Base-by-base conservation (phyloP, 2,329 filamentous ascomycete genomes). In the Sclerotinia minor region DNA sequence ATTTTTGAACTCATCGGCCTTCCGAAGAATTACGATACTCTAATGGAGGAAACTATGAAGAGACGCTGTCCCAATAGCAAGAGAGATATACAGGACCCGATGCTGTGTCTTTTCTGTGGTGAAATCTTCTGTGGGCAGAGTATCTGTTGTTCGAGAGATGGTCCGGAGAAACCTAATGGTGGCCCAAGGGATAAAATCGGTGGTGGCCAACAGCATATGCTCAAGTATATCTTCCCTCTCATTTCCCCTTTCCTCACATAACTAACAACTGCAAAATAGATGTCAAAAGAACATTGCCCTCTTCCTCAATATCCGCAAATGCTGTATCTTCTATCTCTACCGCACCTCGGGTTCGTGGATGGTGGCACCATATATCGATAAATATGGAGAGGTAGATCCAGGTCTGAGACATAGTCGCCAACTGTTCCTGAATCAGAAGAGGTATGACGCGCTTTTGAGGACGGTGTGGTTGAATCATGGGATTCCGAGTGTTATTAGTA, bases 51-150 rank as follows among this genome's bases (percentile, higher is more conserved):
- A 79, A 92, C 92, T 35, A 94, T 95, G 73, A 89, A 88, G 71
- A 83, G 90, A 64, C 88, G 86, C 61, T 99, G 95, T 76, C 93
- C 93, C 0, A 96, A 89, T 2, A 97, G 92, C 1, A 93, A 93
- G 72, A 96, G 95, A 77, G 94, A 97, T 73, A 81, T 99, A 63
- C 90, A 89, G 2, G 96, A 99, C 78, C 93, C 95, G 0, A 92
- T 91, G 71, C 87, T 99, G 49, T 99, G 95, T 76, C 84, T 99
- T 50, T 92, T 97, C 80, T 99, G 95, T 76, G 94, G 95, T 45
- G 93, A 94, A n/a, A 92, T 99, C 52, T 94, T 97, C 79, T 99
- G 95, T 79, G 92, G 91, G 13, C 95, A 99, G 81, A 92, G 91
- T 57, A 90, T 94, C 58, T 99, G 95, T 80, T 99, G 95, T 78